A percentile compares a stretch with the other conserved stretches of the same genome.
These are phyloP conservation scores for Reutealis trisperma DNA, from an alignment of 345 rosid genomes.

Conservation along the genomic window DNA sequence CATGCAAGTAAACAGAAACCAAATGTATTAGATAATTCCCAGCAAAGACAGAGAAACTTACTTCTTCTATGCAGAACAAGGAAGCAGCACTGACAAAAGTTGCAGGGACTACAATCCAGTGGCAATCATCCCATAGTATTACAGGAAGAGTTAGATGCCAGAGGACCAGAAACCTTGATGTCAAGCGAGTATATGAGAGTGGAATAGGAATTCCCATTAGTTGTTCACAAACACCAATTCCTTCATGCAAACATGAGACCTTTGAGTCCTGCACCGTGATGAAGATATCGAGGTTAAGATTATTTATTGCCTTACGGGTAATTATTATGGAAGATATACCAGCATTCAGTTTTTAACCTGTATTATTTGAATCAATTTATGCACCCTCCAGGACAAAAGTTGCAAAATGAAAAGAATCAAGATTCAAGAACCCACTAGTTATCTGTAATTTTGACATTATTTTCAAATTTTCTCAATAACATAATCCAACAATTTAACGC, in stretches of 20 bases:
- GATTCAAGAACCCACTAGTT: background rate
- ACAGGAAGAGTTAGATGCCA: conserved; percentile 95
- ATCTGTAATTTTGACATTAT: background rate
- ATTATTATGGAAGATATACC: background rate
- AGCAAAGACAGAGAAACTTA: conserved; percentile 20
- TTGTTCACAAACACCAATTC: conserved; percentile 84
- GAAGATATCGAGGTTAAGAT: background rate
- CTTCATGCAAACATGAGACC: conserved; percentile 76
- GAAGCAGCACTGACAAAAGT: conserved; percentile 95
- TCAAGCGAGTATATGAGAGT: conserved; percentile 87
- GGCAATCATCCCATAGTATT: conserved; percentile 98
- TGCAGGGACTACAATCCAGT: conserved; percentile 95
- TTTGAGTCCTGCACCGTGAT: conserved; percentile 62
- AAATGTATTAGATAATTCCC: background rate
- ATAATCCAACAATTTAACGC: background rate
- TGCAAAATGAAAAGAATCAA: background rate
- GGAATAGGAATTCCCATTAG: conserved; percentile 88
- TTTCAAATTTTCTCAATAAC: background rate
- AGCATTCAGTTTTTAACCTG: background rate
- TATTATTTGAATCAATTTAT: background rate
- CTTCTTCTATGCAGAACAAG: conserved; percentile 98
- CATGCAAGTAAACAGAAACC: background rate
- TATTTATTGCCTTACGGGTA: background rate
- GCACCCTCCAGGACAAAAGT: background rate
- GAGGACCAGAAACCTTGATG: conserved; percentile 91